Percentiles rank a stretch among this genome's conserved stretches.
These are phyloP conservation scores for Pythium dissotocum DNA, from an alignment of 352 stramenopile species.

Conservation along the genomic window DNA sequence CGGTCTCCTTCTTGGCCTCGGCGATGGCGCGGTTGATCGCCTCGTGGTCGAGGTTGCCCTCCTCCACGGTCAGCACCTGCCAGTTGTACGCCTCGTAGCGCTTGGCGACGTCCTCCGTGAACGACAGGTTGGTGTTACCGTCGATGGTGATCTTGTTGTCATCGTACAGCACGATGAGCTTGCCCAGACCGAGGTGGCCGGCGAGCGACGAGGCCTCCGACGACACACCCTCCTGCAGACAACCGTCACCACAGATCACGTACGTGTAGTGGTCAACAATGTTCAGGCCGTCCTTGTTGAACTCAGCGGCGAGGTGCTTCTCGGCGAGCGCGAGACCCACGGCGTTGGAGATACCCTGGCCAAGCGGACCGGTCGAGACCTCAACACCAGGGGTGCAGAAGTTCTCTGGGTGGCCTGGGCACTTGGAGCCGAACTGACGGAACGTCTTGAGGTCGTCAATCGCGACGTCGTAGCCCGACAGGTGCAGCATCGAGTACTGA, in stretches of 20 bases:
- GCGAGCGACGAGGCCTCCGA: constrained; percentile 96
- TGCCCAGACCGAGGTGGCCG: constrained; percentile 97
- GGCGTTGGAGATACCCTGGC: constrained; percentile 98
- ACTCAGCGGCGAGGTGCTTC: constrained; percentile 96
- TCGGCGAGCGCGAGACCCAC: constrained; percentile 98
- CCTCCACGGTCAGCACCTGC: constrained; percentile 95
- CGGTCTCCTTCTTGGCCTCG: constrained; percentile 91
- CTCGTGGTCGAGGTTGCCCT: constrained; percentile 93
- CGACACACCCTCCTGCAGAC: constrained; percentile 98
- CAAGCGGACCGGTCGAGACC: constrained; percentile 97
- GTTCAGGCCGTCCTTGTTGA: constrained; percentile 95
- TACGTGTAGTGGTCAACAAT: constrained; percentile 99
- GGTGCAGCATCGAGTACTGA: constrained; percentile 99
- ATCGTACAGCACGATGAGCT: constrained; percentile 99
- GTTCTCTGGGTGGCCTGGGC: constrained; percentile 98
- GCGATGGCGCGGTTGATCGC: constrained; percentile 94
- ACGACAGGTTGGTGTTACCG: constrained; percentile 94
- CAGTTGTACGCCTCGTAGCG: constrained; percentile 98
- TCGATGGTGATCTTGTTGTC: constrained; percentile 99
- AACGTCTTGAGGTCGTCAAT: constrained; percentile 98
- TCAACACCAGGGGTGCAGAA: constrained; percentile 94
- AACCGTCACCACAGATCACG: constrained; percentile 99
- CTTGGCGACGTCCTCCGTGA: constrained; percentile 98
- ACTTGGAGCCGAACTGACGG: constrained; percentile 94
- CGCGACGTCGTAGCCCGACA: constrained; percentile 94